phyloP scores from a whole-genome alignment of 2,329 filamentous ascomycete genomes.

The Emmonsiellopsis sp. region DNA sequence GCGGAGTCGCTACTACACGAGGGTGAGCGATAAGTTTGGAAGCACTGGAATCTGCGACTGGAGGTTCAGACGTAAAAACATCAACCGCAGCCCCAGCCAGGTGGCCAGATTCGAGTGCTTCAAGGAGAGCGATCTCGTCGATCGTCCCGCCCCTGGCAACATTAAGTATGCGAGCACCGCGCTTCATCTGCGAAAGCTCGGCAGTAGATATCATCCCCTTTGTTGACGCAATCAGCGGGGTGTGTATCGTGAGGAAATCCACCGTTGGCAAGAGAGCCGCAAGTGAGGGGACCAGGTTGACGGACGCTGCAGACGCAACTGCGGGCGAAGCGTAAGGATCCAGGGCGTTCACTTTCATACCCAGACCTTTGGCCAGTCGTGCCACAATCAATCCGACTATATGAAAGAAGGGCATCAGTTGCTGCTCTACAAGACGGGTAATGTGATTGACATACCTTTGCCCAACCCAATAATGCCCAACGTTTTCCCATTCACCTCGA shows the following conservation, averaged over 20 bases:
- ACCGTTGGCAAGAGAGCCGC: conserved; percentile 54
- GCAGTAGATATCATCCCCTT: conserved; percentile 60
- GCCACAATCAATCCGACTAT: conserved; percentile 68
- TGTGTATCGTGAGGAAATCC: conserved; percentile 75
- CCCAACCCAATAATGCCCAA: conserved; percentile 69
- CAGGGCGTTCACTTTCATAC: conserved; percentile 65
- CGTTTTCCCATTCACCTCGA: conserved; percentile 69
- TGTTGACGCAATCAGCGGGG: conserved; percentile 68
- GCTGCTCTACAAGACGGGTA: not conserved
- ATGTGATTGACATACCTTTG: conserved; percentile 46
- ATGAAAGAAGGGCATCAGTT: not conserved
- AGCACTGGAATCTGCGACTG: conserved; percentile 52
- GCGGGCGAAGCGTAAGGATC: conserved; percentile 70
- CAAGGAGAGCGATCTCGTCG: conserved; percentile 63
- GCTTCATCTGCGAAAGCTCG: conserved; percentile 64
- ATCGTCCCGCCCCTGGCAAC: conserved; percentile 74
- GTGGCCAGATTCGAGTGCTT: conserved; percentile 59
- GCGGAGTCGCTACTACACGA: conserved; percentile 67
- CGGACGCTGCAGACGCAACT: conserved; percentile 60
- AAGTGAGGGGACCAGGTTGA: conserved; percentile 52
- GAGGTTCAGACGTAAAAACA: conserved; percentile 70
- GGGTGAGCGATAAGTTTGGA: conserved; percentile 57
- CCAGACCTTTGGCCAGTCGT: conserved; percentile 65
- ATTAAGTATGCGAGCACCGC: conserved; percentile 64
- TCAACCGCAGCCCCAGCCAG: conserved; percentile 72